These are phyloP conservation scores for Schizonepeta tenuifolia DNA, from an alignment of 257 asterid genomes.

Conservation along the genomic window DNA sequence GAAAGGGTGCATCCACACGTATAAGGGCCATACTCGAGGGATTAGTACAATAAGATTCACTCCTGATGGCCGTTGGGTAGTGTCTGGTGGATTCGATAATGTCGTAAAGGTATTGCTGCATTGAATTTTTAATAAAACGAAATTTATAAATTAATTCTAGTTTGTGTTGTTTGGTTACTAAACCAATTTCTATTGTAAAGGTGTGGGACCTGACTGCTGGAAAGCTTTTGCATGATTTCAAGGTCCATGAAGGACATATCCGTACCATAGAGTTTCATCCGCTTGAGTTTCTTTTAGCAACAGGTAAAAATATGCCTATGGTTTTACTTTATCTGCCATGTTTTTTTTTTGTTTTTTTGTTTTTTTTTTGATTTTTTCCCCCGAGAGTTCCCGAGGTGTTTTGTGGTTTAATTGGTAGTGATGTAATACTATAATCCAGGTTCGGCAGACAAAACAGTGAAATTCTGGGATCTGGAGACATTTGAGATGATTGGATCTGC, in stretches of 20 bases:
- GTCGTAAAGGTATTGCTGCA: constrained; percentile 74
- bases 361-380: too few relatives aligned
- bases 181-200: constrained; percentile 48
- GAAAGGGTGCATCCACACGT: constrained; percentile 97
- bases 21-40: constrained; percentile 98
- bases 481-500: constrained; percentile 99
- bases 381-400: too few relatives aligned
- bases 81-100: constrained; percentile 97
- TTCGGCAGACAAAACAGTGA: constrained; percentile 94
- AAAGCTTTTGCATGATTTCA: constrained; percentile 93
- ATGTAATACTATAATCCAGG: constrained; percentile 53
- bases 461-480: constrained; percentile 99
- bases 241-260: constrained; percentile 91
- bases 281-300: constrained; percentile 90
- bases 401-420: constrained; percentile 7
- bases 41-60: constrained; percentile 87
- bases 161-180: constrained; percentile 27
- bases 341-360: constrained; percentile 17
- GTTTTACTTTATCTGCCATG: constrained; percentile 13
- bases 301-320: constrained; percentile 58
- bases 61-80: constrained; percentile 99
- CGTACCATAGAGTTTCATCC: constrained; percentile 97
- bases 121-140: constrained; percentile 21
- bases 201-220: constrained; percentile 99
- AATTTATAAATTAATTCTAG: constrained; percentile 16